A percentile compares a stretch with the other conserved stretches of the same genome.
phyloP scores from a whole-genome alignment of 78 protist genomes.

The Salpingoeca rosetta region DNA sequence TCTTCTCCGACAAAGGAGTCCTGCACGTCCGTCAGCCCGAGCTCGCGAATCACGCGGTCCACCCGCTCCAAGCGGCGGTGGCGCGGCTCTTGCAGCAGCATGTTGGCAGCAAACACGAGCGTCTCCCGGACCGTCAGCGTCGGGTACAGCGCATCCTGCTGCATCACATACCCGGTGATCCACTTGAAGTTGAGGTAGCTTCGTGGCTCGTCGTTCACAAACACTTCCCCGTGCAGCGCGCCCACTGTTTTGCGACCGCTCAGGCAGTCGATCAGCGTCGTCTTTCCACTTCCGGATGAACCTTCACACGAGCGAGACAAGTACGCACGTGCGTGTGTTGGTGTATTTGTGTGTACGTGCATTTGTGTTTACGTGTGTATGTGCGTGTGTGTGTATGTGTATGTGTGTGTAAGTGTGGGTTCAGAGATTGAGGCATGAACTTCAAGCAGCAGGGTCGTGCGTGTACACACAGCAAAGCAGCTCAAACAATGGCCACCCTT shows the following conservation, averaged over 20 bases:
- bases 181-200: not conserved
- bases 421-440: too few species aligned
- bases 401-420: not conserved
- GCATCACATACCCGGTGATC: not conserved
- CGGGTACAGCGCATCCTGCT: not conserved
- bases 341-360: not conserved
- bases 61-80: too few species aligned
- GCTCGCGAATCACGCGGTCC: constrained; percentile 22
- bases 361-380: not conserved
- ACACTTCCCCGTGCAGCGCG: not conserved
- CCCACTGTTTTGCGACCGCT: not conserved
- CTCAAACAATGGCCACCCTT: not conserved
- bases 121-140: not conserved
- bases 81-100: too few species aligned
- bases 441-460: too few species aligned
- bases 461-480: too few species aligned
- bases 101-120: too few species aligned
- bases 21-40: not conserved
- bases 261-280: not conserved
- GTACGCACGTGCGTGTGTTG: not conserved
- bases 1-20: constrained; percentile 3
- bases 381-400: not conserved
- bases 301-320: not conserved
- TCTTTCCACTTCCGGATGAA: not conserved
- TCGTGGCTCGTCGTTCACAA: not conserved